Base-by-base conservation (phyloP, 148 eudicot species). In the Selenicereus undatus region DNA sequence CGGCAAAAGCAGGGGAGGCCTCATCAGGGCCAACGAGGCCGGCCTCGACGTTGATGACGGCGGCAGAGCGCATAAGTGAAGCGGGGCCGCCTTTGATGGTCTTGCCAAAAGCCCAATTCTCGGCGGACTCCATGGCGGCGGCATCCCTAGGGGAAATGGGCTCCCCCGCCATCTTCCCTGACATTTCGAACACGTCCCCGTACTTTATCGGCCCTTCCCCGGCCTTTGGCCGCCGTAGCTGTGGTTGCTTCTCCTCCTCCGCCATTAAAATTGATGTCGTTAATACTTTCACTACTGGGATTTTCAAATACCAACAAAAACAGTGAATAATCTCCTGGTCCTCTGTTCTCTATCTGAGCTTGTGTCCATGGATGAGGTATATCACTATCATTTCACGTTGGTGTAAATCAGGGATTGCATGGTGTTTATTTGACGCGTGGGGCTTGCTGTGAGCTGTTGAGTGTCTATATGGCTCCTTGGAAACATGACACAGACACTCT, bases 71-170 rank as follows among this genome's bases (percentile, higher is more conserved):
- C 94, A 92, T 91, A 32, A 88, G 81, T 0, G 95, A 82, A 20
- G 96, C 98, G 0, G 89, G 90, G 4, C 96, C 96, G 14, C 96
- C 94, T 56, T 80, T 83, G 1, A 76, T 82, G 20, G 88, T 89
- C 82, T 88, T 72, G 3, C 98, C 96, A n/a, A 93, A 83, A 0
- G 84, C 89, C 9, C 76, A 60, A 12, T 81, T 86, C 76, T 93
- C 94, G 1, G 95, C 98, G 3, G 91, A 73, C 80, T 87, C 88
- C 93, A 90, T 88, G 51, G 88, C 89, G 11, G 93, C 89, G 0
- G 97, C 93, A 78, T 94, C 98, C n/a, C 89, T 80, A 0, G 91
- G 94, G 0, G 93, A 81, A 9, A 92, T 83, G 11, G 91, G 89
- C 76, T 86, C 78, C 29, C 79, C 83, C 0, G 89, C 94, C 54